Conservation (phyloP, 2,329 filamentous ascomycete genomes). For the Ophiostoma perfectum region DNA sequence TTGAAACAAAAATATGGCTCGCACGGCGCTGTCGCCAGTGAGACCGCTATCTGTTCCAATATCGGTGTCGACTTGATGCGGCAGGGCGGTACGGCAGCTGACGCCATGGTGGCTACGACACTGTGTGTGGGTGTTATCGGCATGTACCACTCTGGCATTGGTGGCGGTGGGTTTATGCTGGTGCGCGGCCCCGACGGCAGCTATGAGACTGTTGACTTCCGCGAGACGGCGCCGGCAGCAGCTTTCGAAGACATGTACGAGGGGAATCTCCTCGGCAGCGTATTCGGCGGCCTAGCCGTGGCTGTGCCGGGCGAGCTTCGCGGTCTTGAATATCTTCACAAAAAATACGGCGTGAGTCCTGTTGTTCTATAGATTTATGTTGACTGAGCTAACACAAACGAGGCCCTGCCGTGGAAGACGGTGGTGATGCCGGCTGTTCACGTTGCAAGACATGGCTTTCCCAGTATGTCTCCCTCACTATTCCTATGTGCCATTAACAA, state of each 20-base stretch:
- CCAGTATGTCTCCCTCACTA: conserved; percentile 31
- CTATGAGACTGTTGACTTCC: conserved; percentile 84
- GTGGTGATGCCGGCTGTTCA: conserved; percentile 70
- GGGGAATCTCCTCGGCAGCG: conserved; percentile 60
- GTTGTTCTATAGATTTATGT: background rate
- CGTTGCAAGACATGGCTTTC: conserved; percentile 69
- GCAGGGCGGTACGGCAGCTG: conserved; percentile 64
- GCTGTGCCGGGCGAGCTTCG: conserved; percentile 70
- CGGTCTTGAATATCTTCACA: conserved; percentile 73
- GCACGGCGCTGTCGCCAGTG: conserved; percentile 63
- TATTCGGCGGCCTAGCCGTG: conserved; percentile 66
- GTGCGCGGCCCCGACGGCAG: conserved; percentile 66
- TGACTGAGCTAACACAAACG: background rate
- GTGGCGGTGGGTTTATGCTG: conserved; percentile 86
- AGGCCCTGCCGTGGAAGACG: conserved; percentile 60
- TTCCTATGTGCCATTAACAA: background rate
- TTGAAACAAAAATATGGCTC: conserved; percentile 15
- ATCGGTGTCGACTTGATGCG: conserved; percentile 61
- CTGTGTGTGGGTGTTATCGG: conserved; percentile 70
- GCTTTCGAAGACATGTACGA: conserved; percentile 81
- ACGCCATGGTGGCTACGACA: conserved; percentile 67
- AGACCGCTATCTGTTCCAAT: conserved; percentile 61
- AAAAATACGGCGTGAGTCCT: conserved; percentile 55
- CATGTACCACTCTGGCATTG: conserved; percentile 78
- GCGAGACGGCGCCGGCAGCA: conserved; percentile 79